phyloP scores from a whole-genome alignment of 306 rosid species.

The Purshia tridentata region DNA sequence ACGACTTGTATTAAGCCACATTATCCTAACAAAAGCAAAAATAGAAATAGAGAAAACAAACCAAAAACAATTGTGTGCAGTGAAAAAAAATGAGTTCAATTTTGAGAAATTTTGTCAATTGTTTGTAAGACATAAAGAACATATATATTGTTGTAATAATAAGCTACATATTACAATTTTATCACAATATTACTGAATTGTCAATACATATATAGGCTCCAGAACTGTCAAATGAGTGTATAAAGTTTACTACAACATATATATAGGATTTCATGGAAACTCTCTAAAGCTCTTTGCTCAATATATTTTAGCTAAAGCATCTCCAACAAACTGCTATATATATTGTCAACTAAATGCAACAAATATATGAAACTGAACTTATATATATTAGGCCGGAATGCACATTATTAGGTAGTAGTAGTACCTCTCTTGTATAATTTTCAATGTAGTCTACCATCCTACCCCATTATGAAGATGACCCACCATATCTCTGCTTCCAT shows the following conservation, averaged over 20 bases:
- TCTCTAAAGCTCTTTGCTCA: neutral
- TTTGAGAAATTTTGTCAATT: too few species aligned
- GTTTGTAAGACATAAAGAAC: too few species aligned
- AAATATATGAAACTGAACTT: neutral
- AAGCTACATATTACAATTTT: neutral
- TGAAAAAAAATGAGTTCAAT: too few species aligned
- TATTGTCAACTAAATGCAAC: neutral
- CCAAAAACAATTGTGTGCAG: too few species aligned
- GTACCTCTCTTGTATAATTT: neutral
- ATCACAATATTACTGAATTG: neutral
- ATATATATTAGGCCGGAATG: too few species aligned
- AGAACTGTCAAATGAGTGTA: neutral
- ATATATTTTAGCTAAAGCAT: neutral
- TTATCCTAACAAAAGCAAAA: too few species aligned
- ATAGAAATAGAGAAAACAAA: too few species aligned
- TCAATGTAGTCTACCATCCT: constrained; percentile 54
- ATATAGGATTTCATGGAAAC: neutral
- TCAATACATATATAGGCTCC: neutral
- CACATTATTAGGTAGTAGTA: too few species aligned
- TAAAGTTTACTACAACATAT: neutral
- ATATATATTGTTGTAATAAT: neutral
- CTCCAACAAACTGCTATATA: neutral
- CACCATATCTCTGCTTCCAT: constrained; percentile 43
- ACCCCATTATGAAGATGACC: constrained; percentile 53
- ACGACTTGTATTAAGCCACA: too few species aligned